Percentiles rank a stretch among this genome's conserved stretches.
Conservation (phyloP, 2,329 filamentous ascomycete species). For the Corinectria fuckeliana region DNA sequence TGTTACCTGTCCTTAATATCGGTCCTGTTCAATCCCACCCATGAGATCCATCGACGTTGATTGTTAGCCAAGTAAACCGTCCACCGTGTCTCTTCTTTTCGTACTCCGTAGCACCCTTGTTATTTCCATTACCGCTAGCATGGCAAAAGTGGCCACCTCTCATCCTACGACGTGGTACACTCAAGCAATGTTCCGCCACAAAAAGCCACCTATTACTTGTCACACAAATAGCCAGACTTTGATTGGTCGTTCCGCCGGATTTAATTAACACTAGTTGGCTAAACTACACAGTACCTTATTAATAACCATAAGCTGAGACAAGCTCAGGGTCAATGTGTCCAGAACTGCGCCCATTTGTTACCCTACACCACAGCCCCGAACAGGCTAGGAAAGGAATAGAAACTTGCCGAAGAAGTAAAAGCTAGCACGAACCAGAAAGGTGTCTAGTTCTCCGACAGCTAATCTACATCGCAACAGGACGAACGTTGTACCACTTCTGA, state of each 20-base stretch:
- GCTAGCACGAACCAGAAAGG: neutral
- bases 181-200: neutral
- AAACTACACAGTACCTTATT: neutral
- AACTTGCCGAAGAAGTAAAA: neutral
- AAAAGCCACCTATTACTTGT: neutral
- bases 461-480: no score
- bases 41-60: constrained; percentile 5
- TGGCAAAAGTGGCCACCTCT: neutral
- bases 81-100: neutral
- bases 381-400: neutral
- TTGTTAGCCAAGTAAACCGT: neutral
- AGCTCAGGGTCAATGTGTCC: neutral
- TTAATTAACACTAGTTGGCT: no score
- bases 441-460: neutral
- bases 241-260: neutral
- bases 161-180: neutral
- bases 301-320: neutral
- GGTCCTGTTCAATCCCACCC: constrained; percentile 12
- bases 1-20: constrained; percentile 23
- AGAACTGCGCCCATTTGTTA: neutral
- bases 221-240: neutral
- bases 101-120: neutral
- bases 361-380: neutral
- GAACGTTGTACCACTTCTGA: no score
- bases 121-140: neutral